Evolutionary conservation across 2,329 filamentous ascomycete genomes (phyloP).

Genomic region (Stemphylium lycopersici): DNA sequence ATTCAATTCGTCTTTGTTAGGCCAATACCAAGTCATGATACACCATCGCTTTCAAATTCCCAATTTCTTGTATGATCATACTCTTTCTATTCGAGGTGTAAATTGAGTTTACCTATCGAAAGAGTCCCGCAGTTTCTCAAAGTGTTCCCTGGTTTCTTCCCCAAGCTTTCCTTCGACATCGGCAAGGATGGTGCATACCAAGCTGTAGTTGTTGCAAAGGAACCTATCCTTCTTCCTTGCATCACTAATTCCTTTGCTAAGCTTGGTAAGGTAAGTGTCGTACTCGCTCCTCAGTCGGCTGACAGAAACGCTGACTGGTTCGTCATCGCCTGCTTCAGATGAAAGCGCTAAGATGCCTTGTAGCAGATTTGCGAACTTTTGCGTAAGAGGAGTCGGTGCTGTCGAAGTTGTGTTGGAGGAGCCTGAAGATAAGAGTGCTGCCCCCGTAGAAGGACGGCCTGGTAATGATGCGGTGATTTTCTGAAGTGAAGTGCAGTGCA

Average conservation of each 20-base stretch:
- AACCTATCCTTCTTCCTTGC: conserved; percentile 84
- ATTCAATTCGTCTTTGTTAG: background rate
- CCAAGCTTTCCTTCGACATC: conserved; percentile 75
- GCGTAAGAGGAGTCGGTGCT: conserved; percentile 89
- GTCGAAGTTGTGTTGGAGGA: conserved; percentile 64
- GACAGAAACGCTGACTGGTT: conserved; percentile 85
- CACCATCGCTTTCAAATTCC: background rate
- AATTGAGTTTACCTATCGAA: conserved; percentile 35
- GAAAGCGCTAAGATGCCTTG: conserved; percentile 84
- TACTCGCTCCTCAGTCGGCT: conserved; percentile 78
- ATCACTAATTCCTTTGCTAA: conserved; percentile 78
- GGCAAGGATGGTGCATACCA: conserved; percentile 87
- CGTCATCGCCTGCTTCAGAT: conserved; percentile 90
- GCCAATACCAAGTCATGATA: background rate
- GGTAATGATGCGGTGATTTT: conserved; percentile 56
- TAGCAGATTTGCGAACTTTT: conserved; percentile 92
- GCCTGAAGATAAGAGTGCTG: conserved; percentile 46
- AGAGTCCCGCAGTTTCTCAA: conserved; percentile 64
- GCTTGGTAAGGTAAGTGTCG: conserved; percentile 79
- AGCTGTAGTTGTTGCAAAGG: conserved; percentile 92
- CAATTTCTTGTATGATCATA: background rate
- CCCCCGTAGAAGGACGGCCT: conserved; percentile 41
- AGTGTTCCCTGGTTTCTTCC: conserved; percentile 75
- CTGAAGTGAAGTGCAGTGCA: conserved; percentile 86
- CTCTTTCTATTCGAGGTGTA: background rate